These are phyloP conservation scores for Jimgerdemannia flammicorona DNA, from an alignment of 192 early-diverging fungal genomes.

Conservation along the genomic window DNA sequence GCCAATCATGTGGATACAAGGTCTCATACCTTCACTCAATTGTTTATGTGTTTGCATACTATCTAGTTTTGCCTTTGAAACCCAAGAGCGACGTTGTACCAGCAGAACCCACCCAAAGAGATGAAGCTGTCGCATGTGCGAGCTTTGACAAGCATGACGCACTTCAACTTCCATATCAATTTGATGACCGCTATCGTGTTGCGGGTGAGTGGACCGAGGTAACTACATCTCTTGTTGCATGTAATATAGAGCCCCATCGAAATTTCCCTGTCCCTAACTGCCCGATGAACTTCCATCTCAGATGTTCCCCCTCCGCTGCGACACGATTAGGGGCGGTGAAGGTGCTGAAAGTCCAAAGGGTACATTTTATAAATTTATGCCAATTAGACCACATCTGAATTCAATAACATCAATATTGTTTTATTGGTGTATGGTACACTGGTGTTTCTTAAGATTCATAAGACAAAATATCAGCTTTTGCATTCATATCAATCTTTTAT, in stretches of 20 bases:
- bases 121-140: constrained; percentile 56
- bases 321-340: constrained; percentile 67
- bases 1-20: not conserved
- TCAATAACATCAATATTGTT: too few species aligned
- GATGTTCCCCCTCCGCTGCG: constrained; percentile 67
- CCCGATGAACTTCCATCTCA: constrained; percentile 19
- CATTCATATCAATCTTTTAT: too few species aligned
- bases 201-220: constrained; percentile 64
- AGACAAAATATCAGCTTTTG: too few species aligned
- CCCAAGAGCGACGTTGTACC: constrained; percentile 20
- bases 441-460: too few species aligned
- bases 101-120: constrained; percentile 22
- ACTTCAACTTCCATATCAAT: constrained; percentile 96
- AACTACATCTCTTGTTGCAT: constrained; percentile 5
- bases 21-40: too few species aligned
- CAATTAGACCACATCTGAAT: too few species aligned
- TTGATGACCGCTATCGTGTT: constrained; percentile 79
- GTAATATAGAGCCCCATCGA: too few species aligned
- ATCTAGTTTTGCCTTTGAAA: not conserved
- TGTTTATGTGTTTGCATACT: not conserved
- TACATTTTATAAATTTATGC: too few species aligned
- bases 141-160: constrained; percentile 79
- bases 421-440: too few species aligned
- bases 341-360: too few species aligned
- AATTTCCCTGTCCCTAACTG: too few species aligned